These are phyloP conservation scores for Fusarium lyarnte DNA, from an alignment of 2,329 filamentous ascomycete genomes.

Conservation along the genomic window DNA sequence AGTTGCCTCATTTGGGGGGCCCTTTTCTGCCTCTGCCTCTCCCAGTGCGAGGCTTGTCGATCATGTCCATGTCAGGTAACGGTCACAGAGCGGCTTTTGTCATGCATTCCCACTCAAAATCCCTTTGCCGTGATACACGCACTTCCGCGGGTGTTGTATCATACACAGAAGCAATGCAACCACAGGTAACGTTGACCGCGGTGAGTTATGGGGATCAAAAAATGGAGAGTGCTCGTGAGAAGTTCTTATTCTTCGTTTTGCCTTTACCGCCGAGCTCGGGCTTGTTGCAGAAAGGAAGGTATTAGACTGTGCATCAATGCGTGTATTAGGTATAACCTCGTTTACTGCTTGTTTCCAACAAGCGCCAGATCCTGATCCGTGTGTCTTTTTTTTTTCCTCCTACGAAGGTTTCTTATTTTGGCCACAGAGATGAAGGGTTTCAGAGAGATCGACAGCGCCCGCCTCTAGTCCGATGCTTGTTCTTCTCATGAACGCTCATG, in stretches of 20 bases:
- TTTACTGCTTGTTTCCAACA: conserved; percentile 8
- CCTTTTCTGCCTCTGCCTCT: conserved; percentile 3
- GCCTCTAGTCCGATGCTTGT: conserved; percentile 8
- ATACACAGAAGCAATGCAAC: not conserved
- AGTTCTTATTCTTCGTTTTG: not conserved
- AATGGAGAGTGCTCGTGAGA: not conserved
- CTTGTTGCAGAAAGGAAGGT: conserved; percentile 7
- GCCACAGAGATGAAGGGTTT: conserved; percentile 20
- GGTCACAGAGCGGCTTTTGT: conserved; percentile 26
- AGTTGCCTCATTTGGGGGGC: not conserved
- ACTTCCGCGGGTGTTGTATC: conserved; percentile 13
- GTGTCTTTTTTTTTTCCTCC: not conserved
- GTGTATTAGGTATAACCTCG: conserved; percentile 12
- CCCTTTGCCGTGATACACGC: conserved; percentile 23
- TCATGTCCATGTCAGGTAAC: conserved; percentile 24
- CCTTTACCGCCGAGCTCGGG: conserved; percentile 28
- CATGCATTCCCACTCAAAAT: conserved; percentile 15
- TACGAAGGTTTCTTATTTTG: conserved; percentile 1
- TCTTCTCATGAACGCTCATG: not conserved
- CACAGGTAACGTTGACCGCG: conserved; percentile 3
- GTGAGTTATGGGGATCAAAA: conserved; percentile 6
- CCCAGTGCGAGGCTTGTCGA: conserved; percentile 11
- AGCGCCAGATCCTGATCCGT: conserved; percentile 27
- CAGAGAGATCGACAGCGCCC: conserved; percentile 21
- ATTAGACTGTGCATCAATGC: conserved; percentile 24